phyloP scores from a whole-genome alignment of 164 flowering plant species.

The Houttuynia cordata region DNA sequence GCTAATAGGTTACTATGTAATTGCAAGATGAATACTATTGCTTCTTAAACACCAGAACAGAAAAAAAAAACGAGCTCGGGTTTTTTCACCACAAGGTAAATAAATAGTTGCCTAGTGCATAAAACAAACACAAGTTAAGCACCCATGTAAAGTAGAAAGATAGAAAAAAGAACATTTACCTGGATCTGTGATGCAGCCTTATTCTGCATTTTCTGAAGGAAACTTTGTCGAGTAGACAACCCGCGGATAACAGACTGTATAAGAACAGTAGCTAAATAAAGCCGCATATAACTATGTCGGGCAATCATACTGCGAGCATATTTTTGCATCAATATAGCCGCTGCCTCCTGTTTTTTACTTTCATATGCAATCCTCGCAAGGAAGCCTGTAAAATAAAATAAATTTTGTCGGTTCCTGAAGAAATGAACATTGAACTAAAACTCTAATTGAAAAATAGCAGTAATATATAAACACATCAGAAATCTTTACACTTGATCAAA shows the following conservation, averaged over 20 bases:
- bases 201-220: constrained; percentile 38
- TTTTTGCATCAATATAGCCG: constrained; percentile 61
- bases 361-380: constrained; percentile 46
- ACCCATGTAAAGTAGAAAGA: not conserved
- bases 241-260: constrained; percentile 69
- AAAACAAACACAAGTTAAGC: not conserved
- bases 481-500: too few relatives aligned
- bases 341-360: constrained; percentile 40
- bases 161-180: constrained; percentile 28
- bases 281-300: constrained; percentile 38
- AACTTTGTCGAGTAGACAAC: constrained; percentile 41
- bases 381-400: constrained; percentile 34
- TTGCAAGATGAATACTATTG: too few relatives aligned
- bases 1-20: too few relatives aligned
- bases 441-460: too few relatives aligned
- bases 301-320: constrained; percentile 47
- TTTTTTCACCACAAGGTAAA: too few relatives aligned
- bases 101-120: too few relatives aligned
- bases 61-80: too few relatives aligned
- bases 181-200: constrained; percentile 78
- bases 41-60: too few relatives aligned
- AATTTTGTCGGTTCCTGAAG: too few relatives aligned
- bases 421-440: too few relatives aligned
- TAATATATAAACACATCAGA: too few relatives aligned
- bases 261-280: constrained; percentile 35